Evolutionary conservation across 2,329 filamentous ascomycete species (phyloP), one percentile per base, ranked within the genome.

Genomic region (Curvularia verruculosa): DNA sequence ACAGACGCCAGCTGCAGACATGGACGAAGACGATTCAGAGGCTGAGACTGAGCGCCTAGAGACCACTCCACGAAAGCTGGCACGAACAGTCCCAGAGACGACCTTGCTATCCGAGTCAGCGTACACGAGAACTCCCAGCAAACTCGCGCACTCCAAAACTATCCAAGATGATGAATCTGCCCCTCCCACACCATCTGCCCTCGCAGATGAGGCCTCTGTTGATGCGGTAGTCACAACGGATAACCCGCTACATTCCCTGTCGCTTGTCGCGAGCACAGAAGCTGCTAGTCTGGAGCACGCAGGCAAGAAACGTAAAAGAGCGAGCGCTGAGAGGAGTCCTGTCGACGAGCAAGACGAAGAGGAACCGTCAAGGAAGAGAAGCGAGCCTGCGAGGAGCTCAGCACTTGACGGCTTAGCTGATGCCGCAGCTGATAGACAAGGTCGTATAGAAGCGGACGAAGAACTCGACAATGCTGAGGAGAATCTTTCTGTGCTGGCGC

Each of bases 41-140:
- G 94, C 94, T 31, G 94, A 97, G 78, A 98, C 94, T 1, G 93
- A 97, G 78, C 88, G 95, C 57, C 84, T 99, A 58, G 95, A 95
- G 72, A 88, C 90, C 71, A 96, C 92, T n/a, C 92, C 93, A 18
- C 86, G 87, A 61, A 90, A 83, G 69, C 78, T 83, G 70, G 83
- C 62, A 45, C 71, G 71, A 64, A 71, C 70, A 29, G 68, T 59
- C 41, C 71, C 70, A 13, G 70, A 74, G 59, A 71, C 69, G 52
- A 73, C 72, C 59, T 66, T 75, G 44, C 61, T 66, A 26, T 72
- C 73, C 9, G 75, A 77, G 48, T 63, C 63, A 21, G 21, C 67
- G 39, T 73, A 75, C 59, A 66, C 70, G 44, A 66, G 70, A 53
- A 76, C 72, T 26, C 74, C 75, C 28, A 77, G 75, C 67, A 76